Evolutionary conservation across 2,329 filamentous ascomycete species (phyloP).

Genomic region (Tolypocladium guangdongense): DNA sequence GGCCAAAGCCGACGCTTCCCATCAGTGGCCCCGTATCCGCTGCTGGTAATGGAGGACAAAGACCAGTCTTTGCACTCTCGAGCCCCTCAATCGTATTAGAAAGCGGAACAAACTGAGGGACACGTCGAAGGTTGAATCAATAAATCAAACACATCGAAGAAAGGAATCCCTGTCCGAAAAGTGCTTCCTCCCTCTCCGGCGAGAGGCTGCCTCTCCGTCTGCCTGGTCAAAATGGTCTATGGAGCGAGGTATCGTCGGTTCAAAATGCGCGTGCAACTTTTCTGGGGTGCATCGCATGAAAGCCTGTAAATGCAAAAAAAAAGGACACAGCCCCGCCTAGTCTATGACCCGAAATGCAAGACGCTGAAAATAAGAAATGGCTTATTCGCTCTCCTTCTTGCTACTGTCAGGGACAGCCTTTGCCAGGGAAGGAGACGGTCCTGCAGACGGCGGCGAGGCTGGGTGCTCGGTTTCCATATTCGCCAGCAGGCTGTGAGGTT

Average conservation of each 20-base stretch:
- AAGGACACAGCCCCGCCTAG: conserved; percentile 30
- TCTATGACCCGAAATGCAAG: conserved; percentile 42
- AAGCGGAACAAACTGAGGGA: conserved; percentile 1
- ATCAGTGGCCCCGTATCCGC: background rate
- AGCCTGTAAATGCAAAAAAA: conserved; percentile 39
- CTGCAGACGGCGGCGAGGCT: conserved; percentile 58
- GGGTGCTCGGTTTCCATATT: conserved; percentile 53
- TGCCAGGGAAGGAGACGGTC: conserved; percentile 53
- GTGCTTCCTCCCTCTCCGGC: conserved; percentile 15
- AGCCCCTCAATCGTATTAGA: background rate
- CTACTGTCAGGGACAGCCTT: conserved; percentile 49
- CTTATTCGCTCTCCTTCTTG: conserved; percentile 41
- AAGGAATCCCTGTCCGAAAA: conserved; percentile 3
- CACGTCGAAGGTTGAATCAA: conserved; percentile 1
- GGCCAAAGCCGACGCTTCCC: background rate
- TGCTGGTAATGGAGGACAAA: background rate
- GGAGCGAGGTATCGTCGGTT: conserved; percentile 38
- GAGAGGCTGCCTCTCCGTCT: conserved; percentile 16
- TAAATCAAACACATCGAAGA: conserved; percentile 8
- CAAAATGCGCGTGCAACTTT: conserved; percentile 33
- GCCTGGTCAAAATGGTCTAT: conserved; percentile 30
- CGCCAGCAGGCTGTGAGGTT: conserved; percentile 37
- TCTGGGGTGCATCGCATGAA: conserved; percentile 34
- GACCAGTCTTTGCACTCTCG: background rate
- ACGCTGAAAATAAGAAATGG: conserved; percentile 21